Evolutionary conservation across 345 rosid species (phyloP).

Genomic region (Erodium maritimum): DNA sequence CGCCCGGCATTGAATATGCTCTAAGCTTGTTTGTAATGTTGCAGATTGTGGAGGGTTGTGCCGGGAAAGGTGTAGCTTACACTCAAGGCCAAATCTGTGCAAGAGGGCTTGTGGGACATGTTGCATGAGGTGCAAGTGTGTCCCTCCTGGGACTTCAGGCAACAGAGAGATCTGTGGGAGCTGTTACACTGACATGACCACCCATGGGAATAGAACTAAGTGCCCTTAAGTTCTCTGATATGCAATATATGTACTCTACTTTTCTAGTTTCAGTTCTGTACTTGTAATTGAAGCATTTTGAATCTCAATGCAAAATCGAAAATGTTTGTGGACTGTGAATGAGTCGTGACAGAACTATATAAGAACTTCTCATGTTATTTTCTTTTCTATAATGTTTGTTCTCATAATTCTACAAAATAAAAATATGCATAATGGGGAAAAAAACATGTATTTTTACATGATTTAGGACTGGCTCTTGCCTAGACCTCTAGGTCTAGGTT

Average conservation of each 20-base stretch:
- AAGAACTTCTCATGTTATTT: too few species aligned
- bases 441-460: neutral
- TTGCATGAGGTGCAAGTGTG: constrained; percentile 12
- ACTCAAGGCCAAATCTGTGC: constrained; percentile 18
- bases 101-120: constrained; percentile 19
- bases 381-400: neutral
- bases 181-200: constrained; percentile 14
- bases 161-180: constrained; percentile 11
- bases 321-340: neutral
- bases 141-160: constrained; percentile 19
- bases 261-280: too few species aligned
- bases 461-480: neutral
- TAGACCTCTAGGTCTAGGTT: neutral
- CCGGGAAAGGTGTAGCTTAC: constrained; percentile 7
- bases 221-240: constrained; percentile 16
- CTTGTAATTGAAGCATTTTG: too few species aligned
- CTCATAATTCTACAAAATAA: neutral
- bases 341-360: too few species aligned
- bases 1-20: too few species aligned
- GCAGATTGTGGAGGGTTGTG: constrained; percentile 13
- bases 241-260: too few species aligned
- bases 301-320: too few species aligned
- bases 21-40: too few species aligned
- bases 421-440: too few species aligned
- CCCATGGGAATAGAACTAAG: constrained; percentile 2